phyloP scores from a whole-genome alignment of 2,329 filamentous ascomycete genomes.

The Trichoderma koningiopsis region DNA sequence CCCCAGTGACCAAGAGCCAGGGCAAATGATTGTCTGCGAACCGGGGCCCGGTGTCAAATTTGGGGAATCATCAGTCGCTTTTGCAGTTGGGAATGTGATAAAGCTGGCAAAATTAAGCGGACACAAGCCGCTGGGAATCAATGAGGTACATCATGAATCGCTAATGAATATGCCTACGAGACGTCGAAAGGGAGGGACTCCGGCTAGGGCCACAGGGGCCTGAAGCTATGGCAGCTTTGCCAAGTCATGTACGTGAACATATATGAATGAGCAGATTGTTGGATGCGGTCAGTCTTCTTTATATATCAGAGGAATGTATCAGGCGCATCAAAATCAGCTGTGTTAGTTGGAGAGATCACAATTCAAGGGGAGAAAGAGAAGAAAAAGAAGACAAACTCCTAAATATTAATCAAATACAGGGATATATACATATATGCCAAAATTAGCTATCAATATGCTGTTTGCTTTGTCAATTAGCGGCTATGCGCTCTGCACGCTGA shows the following conservation, averaged over 20 bases:
- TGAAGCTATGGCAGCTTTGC: conserved; percentile 10
- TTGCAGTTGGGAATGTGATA: conserved; percentile 72
- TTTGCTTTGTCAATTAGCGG: neutral
- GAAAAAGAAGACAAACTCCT: no score
- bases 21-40: conserved; percentile 64
- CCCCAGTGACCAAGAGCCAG: conserved; percentile 44
- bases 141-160: conserved; percentile 35
- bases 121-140: conserved; percentile 56
- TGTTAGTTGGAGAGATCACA: neutral
- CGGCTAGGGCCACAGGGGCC: conserved; percentile 31
- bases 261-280: neutral
- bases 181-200: conserved; percentile 40
- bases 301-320: neutral
- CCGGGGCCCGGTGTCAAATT: conserved; percentile 66
- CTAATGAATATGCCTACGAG: conserved; percentile 43
- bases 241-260: neutral
- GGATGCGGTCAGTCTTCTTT: neutral
- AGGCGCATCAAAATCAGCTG: neutral
- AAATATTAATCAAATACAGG: conserved; percentile 11
- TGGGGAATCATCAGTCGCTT: conserved; percentile 65
- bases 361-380: neutral
- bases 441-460: conserved; percentile 1
- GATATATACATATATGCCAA: neutral
- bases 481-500: conserved; percentile 2
- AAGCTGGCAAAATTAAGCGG: conserved; percentile 68